Conservation (phyloP, 2,329 filamentous ascomycete genomes). For the Monosporascus sp. region DNA sequence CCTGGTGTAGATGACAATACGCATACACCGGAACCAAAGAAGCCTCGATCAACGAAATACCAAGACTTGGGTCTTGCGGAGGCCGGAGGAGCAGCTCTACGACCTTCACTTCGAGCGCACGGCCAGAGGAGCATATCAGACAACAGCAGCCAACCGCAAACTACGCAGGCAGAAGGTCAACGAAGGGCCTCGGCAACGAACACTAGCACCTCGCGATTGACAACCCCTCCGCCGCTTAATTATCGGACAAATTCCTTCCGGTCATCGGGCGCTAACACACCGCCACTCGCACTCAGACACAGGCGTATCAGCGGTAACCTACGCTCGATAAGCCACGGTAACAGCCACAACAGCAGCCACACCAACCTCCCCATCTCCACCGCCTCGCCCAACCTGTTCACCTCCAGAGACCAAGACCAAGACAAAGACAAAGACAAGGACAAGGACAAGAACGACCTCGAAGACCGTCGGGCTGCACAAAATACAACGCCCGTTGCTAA, state of each 20-base stretch:
- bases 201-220: slow-evolving; percentile 45
- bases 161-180: slow-evolving; percentile 14
- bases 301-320: slow-evolving; percentile 71
- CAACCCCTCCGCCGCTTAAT: slow-evolving; percentile 48
- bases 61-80: slow-evolving; percentile 9
- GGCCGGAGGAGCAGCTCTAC: slow-evolving; percentile 9
- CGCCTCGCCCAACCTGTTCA: slow-evolving; percentile 28
- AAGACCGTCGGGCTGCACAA: background rate
- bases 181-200: slow-evolving; percentile 46
- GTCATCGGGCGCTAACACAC: slow-evolving; percentile 49
- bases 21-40: slow-evolving; percentile 11
- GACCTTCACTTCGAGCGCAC: slow-evolving; percentile 12
- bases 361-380: slow-evolving; percentile 6
- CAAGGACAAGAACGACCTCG: slow-evolving; percentile 16
- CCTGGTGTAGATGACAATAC: slow-evolving; percentile 4
- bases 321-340: slow-evolving; percentile 58
- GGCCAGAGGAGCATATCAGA: slow-evolving; percentile 36
- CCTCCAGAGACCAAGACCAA: slow-evolving; percentile 38
- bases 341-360: slow-evolving; percentile 21
- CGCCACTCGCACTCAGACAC: slow-evolving; percentile 58
- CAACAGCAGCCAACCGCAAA: slow-evolving; percentile 18
- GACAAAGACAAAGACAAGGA: slow-evolving; percentile 31
- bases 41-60: slow-evolving; percentile 13
- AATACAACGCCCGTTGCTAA: slow-evolving; percentile 67
- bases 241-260: slow-evolving; percentile 54